phyloP scores from a whole-genome alignment of 148 eudicot genomes.

The Agrostemma githago region DNA sequence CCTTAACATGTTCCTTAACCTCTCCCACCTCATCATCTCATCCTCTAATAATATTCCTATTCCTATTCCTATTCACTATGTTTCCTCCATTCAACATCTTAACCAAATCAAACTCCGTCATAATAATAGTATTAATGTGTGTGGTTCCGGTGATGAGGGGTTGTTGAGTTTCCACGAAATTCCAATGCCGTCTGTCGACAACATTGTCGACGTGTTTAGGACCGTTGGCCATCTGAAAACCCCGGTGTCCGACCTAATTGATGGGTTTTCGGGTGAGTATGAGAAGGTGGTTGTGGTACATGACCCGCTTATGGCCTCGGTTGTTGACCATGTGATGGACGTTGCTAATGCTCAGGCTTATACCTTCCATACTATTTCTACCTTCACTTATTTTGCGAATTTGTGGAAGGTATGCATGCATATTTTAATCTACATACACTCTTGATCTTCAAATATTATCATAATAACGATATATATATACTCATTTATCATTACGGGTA shows the following conservation, averaged over 20 bases:
- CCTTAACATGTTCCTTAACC: slow-evolving; percentile 2
- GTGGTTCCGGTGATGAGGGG: not conserved
- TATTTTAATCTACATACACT: no score
- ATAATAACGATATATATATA: no score
- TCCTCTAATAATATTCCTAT: not conserved
- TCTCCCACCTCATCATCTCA: not conserved
- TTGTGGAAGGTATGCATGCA: not conserved
- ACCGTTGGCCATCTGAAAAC: not conserved
- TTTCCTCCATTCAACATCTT: slow-evolving; percentile 1
- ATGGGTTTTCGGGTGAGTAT: not conserved
- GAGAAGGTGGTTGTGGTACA: not conserved
- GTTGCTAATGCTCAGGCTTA: not conserved
- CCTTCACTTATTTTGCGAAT: not conserved
- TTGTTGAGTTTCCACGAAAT: not conserved
- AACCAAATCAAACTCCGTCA: not conserved
- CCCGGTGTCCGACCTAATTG: not conserved
- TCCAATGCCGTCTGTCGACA: not conserved
- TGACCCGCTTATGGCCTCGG: slow-evolving; percentile 3
- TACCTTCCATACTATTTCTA: slow-evolving; percentile 3
- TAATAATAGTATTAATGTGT: no score
- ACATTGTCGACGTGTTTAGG: not conserved
- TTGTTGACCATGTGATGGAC: not conserved
- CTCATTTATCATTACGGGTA: no score
- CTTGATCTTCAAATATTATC: no score
- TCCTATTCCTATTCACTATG: not conserved